Evolutionary conservation across 148 eudicot genomes (phyloP).

Genomic region (Persicaria tinctoria): DNA sequence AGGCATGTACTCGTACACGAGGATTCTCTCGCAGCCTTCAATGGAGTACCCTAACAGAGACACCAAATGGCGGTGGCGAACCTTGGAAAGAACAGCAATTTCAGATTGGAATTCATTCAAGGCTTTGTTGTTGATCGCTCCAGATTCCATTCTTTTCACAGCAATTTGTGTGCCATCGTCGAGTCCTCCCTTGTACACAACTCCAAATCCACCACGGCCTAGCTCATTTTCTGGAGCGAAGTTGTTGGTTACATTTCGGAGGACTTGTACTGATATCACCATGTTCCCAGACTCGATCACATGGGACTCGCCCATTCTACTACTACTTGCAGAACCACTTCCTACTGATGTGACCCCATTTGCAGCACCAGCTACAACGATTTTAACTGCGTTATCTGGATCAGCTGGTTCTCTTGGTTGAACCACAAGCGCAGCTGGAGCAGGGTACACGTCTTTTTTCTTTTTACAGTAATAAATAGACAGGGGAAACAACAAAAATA

Average conservation of each 20-base stretch:
- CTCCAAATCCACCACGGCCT: constrained; percentile 98
- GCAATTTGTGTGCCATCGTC: constrained; percentile 95
- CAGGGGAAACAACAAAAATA: constrained; percentile 46
- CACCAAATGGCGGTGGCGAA: constrained; percentile 91
- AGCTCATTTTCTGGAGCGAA: constrained; percentile 84
- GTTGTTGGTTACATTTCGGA: constrained; percentile 79
- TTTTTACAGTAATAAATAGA: constrained; percentile 41
- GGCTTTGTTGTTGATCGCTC: constrained; percentile 72
- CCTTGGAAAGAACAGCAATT: constrained; percentile 89
- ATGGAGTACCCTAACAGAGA: constrained; percentile 79
- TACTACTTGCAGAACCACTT: constrained; percentile 66
- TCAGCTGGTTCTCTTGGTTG: constrained; percentile 74
- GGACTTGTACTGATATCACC: constrained; percentile 88
- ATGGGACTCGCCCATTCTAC: constrained; percentile 48
- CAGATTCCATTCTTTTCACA: constrained; percentile 93
- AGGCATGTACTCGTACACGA: constrained; percentile 96
- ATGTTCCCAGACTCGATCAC: constrained; percentile 83
- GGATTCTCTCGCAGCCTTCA: constrained; percentile 68
- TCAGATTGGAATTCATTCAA: constrained; percentile 79
- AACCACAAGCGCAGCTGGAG: constrained; percentile 60
- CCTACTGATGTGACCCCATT: constrained; percentile 37
- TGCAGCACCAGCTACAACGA: constrained; percentile 49
- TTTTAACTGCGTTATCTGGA: constrained; percentile 48
- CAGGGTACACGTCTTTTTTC: constrained; percentile 31
- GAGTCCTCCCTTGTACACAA: constrained; percentile 90